Conservation (phyloP, 78 protist species). For the Planoprotostelium fungivorum region DNA sequence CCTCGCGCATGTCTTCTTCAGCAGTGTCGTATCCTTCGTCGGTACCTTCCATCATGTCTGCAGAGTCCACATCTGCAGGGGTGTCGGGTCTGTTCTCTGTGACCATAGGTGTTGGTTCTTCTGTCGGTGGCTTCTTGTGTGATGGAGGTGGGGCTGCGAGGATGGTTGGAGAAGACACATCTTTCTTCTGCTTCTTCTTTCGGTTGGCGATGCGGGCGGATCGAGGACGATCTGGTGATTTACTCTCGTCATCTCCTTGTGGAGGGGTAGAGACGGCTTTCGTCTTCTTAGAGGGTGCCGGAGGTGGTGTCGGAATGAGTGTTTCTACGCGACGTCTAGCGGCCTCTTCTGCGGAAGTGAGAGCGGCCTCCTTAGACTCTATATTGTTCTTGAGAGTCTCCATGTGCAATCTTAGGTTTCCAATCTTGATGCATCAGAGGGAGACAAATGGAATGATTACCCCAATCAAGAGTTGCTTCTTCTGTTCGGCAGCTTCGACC, state of each 20-base stretch:
- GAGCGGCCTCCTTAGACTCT: neutral
- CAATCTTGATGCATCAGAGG: neutral
- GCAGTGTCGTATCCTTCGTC: neutral
- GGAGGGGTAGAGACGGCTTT: neutral
- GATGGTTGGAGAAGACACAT: neutral
- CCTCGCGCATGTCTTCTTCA: neutral
- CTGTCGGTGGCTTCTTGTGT: neutral
- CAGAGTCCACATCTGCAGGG: neutral
- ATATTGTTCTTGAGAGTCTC: neutral
- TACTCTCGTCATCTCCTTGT: neutral
- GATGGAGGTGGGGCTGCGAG: neutral
- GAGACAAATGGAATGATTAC: neutral
- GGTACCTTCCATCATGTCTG: neutral
- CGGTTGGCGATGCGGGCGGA: too few species aligned
- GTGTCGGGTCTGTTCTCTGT: neutral
- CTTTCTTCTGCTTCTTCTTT: neutral
- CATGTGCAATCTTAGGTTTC: neutral
- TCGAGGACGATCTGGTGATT: neutral
- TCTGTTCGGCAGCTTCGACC: neutral
- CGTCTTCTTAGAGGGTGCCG: neutral
- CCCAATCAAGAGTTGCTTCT: neutral
- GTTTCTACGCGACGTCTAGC: neutral
- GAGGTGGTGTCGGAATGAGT: neutral
- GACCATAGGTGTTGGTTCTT: neutral
- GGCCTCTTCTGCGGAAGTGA: neutral